A percentile compares a stretch with the other conserved stretches of the same genome.
These are phyloP conservation scores for Phytopythium ostracodes DNA, from an alignment of 352 stramenopile species.

Conservation along the genomic window DNA sequence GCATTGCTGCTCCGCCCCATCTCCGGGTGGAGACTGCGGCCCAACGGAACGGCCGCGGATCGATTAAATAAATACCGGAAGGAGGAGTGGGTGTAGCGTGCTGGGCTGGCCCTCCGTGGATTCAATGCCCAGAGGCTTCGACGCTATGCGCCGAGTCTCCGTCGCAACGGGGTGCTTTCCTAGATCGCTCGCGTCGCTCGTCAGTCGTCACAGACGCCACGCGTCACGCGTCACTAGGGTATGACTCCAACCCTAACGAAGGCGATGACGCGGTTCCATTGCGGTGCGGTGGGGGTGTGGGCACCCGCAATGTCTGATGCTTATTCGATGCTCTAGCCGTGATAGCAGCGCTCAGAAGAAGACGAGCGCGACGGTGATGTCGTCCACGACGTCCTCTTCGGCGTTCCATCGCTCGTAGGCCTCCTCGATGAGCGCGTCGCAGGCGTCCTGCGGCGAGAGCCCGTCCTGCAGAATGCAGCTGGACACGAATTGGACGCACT, in stretches of 20 bases:
- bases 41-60: not conserved
- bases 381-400: conserved; percentile 80
- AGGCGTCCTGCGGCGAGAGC: conserved; percentile 63
- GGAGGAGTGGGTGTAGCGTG: not conserved
- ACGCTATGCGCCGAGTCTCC: not conserved
- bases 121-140: not conserved
- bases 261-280: too few relatives aligned
- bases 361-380: conserved; percentile 69
- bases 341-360: conserved; percentile 39
- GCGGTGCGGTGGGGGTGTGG: too few relatives aligned
- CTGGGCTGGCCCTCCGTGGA: not conserved
- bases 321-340: not conserved
- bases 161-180: not conserved
- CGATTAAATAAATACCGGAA: not conserved
- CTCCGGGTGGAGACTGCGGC: not conserved
- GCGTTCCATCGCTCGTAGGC: conserved; percentile 69
- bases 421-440: conserved; percentile 62
- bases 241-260: too few relatives aligned
- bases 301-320: too few relatives aligned
- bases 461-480: conserved; percentile 35
- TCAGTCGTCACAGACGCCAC: too few relatives aligned
- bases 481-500: conserved; percentile 64
- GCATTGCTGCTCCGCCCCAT: not conserved
- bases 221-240: too few relatives aligned
- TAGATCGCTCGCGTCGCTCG: too few relatives aligned